Conservation (phyloP, 352 stramenopile genomes). For the Pythium dissimile region DNA sequence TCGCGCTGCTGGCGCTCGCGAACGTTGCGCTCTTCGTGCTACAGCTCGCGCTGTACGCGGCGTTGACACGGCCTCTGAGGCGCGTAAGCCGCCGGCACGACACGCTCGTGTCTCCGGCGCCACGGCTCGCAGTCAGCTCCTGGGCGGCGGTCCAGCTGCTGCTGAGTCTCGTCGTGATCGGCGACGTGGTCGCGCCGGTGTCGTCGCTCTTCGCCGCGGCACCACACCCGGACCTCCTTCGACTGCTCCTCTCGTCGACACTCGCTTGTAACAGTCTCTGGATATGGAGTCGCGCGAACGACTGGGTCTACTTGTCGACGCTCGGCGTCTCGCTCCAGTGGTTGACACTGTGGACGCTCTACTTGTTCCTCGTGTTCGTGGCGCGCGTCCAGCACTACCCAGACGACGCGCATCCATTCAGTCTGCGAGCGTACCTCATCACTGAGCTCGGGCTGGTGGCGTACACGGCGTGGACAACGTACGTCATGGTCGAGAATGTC, state of each 20-base stretch:
- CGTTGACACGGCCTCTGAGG: neutral
- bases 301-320: constrained; percentile 1
- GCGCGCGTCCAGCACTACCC: neutral
- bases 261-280: neutral
- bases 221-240: constrained; percentile 6
- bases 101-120: constrained; percentile 23
- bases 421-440: neutral
- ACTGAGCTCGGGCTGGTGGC: constrained; percentile 6
- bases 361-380: constrained; percentile 12
- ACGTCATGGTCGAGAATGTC: constrained; percentile 3
- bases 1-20: constrained; percentile 9
- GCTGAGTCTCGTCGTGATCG: constrained; percentile 12
- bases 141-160: constrained; percentile 23
- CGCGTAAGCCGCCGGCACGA: constrained; percentile 9
- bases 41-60: constrained; percentile 4
- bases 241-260: neutral
- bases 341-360: constrained; percentile 13
- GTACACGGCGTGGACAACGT: constrained; percentile 10
- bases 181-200: constrained; percentile 8
- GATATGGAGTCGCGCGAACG: constrained; percentile 2
- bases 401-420: neutral
- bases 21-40: constrained; percentile 9
- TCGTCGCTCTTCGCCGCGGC: constrained; percentile 5
- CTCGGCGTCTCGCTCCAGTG: neutral
- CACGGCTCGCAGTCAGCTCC: constrained; percentile 10